phyloP scores from a whole-genome alignment of 2,329 filamentous ascomycete genomes.

The Westerdykella aurantiaca region DNA sequence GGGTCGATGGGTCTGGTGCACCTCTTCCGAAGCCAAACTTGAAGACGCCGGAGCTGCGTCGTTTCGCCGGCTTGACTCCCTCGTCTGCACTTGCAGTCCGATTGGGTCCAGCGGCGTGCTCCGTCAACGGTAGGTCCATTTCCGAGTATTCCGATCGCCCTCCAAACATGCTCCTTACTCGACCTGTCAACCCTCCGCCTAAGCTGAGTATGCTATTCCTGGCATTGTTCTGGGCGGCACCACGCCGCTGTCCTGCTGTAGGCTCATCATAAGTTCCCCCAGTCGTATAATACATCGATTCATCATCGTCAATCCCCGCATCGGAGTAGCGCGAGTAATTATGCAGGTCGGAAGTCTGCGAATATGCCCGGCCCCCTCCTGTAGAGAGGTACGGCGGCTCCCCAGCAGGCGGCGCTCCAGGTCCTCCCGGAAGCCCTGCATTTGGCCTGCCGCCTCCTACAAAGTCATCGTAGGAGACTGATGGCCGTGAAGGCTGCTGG shows the following conservation, averaged over 20 bases:
- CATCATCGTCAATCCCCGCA: constrained; percentile 76
- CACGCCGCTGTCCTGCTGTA: constrained; percentile 42
- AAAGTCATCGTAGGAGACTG: constrained; percentile 91
- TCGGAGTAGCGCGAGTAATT: constrained; percentile 94
- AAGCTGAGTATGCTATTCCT: constrained; percentile 84
- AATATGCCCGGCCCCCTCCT: constrained; percentile 46
- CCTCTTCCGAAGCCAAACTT: constrained; percentile 85
- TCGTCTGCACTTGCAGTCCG: constrained; percentile 37
- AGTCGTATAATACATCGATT: constrained; percentile 72
- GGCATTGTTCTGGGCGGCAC: constrained; percentile 58
- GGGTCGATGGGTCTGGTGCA: constrained; percentile 81
- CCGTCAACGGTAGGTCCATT: constrained; percentile 94
- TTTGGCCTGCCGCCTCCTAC: constrained; percentile 60
- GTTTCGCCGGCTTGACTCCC: constrained; percentile 32
- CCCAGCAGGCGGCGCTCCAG: constrained; percentile 35
- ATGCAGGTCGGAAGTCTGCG: constrained; percentile 73
- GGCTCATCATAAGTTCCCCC: constrained; percentile 54
- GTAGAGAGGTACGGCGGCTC: constrained; percentile 29
- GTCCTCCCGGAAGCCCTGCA: constrained; percentile 41
- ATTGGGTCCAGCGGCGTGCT: constrained; percentile 53
- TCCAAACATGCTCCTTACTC: constrained; percentile 83
- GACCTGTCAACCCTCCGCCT: constrained; percentile 80
- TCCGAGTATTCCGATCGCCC: constrained; percentile 87
- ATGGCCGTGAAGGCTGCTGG: constrained; percentile 63
- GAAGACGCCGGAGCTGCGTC: constrained; percentile 57